Evolutionary conservation across 495 filamentous ascomycete genomes (phyloP).

Genomic region (Aspergillus campestris): DNA sequence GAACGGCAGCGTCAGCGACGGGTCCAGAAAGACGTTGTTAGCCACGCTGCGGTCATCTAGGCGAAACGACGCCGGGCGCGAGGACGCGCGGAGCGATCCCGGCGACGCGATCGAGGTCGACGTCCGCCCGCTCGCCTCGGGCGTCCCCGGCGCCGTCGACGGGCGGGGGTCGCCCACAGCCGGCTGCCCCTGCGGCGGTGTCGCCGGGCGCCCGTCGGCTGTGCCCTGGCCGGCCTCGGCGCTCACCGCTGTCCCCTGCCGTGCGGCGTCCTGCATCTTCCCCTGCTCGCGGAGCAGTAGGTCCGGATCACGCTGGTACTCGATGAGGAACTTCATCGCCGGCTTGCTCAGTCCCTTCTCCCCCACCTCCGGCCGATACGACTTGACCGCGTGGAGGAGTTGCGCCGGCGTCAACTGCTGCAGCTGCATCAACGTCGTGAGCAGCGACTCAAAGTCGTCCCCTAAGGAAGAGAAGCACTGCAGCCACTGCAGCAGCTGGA

Average conservation of each 20-base stretch:
- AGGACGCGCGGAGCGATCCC: conserved; percentile 16
- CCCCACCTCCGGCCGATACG: conserved; percentile 90
- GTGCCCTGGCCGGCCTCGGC: conserved; percentile 4
- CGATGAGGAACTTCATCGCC: conserved; percentile 76
- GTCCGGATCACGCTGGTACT: conserved; percentile 62
- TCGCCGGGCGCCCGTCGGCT: conserved; percentile 33
- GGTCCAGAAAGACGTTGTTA: conserved; percentile 63
- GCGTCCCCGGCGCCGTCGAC: conserved; percentile 18
- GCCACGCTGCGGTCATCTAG: conserved; percentile 37
- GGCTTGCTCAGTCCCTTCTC: conserved; percentile 84
- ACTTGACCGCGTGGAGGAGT: conserved; percentile 83
- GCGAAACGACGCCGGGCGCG: conserved; percentile 9
- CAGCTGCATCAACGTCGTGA: conserved; percentile 82
- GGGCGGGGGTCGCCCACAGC: conserved; percentile 18
- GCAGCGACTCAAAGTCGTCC: conserved; percentile 82
- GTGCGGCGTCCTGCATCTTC: conserved; percentile 26
- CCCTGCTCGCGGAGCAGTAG: conserved; percentile 28
- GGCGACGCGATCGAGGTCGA: conserved; percentile 15
- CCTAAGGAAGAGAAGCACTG: conserved; percentile 94
- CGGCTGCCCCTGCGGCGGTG: conserved; percentile 35
- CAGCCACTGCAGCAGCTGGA: conserved; percentile 94
- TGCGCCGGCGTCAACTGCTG: conserved; percentile 77
- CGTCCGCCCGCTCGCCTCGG: conserved; percentile 7
- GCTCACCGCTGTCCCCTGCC: conserved; percentile 12
- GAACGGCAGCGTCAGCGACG: conserved; percentile 89